phyloP scores from a whole-genome alignment of 371 early-diverging fungal species.

The Mortierella polycephala region DNA sequence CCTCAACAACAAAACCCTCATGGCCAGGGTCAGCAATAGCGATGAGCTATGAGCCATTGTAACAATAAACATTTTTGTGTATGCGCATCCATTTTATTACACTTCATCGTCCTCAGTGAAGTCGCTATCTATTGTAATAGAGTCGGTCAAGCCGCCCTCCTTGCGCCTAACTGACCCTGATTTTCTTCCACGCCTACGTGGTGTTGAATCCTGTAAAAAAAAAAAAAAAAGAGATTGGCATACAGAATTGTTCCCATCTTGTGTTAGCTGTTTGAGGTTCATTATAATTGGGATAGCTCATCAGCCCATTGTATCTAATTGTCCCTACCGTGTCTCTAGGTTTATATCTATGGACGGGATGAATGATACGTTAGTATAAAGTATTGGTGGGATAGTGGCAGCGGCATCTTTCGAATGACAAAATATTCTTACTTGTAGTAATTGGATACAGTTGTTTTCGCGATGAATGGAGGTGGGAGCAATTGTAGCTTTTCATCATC shows the following conservation, averaged over 20 bases:
- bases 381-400: too few species aligned
- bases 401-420: too few species aligned
- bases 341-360: too few species aligned
- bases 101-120: background rate
- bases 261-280: too few species aligned
- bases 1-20: constrained; percentile 20
- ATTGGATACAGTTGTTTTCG: constrained; percentile 28
- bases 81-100: background rate
- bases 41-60: too few species aligned
- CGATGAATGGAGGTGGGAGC: constrained; percentile 30
- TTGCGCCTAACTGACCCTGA: background rate
- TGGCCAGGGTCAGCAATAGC: background rate
- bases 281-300: too few species aligned
- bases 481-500: constrained; percentile 31
- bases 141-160: too few species aligned
- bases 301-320: too few species aligned
- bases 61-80: too few species aligned
- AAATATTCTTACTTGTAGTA: constrained; percentile 23
- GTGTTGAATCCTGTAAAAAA: background rate
- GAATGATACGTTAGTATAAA: too few species aligned
- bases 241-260: too few species aligned
- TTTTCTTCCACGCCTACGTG: constrained; percentile 8
- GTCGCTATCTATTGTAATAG: background rate
- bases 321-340: too few species aligned
- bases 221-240: background rate